Percentiles rank a stretch among this genome's conserved stretches.
Evolutionary conservation across 148 eudicot species (phyloP).

Genomic region (Vaccinium macrocarpon): DNA sequence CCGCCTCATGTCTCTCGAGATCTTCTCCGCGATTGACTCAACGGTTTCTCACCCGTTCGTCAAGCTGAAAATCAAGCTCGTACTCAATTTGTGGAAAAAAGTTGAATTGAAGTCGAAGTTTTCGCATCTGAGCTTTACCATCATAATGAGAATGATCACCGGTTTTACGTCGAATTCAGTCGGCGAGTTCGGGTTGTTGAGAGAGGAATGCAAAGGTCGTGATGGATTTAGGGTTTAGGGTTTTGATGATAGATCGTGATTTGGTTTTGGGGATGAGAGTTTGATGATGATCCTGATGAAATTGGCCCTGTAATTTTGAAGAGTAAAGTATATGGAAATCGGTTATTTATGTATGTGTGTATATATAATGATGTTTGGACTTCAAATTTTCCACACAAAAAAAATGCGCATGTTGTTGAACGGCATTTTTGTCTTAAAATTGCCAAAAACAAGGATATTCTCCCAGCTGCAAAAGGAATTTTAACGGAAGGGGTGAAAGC

Average conservation of each 20-base stretch:
- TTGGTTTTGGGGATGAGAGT: constrained; percentile 10
- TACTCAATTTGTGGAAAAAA: not conserved
- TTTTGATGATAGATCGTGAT: constrained; percentile 41
- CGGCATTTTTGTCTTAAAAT: no score
- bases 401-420: no score
- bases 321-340: not conserved
- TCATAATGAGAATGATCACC: not conserved
- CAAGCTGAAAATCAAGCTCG: not conserved
- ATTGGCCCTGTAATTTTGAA: not conserved
- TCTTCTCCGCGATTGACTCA: not conserved
- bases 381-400: no score
- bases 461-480: no score
- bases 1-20: not conserved
- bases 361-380: no score
- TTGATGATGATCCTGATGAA: not conserved
- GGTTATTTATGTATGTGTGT: no score
- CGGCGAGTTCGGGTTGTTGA: constrained; percentile 58
- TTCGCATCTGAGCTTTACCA: not conserved
- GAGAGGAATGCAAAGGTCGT: constrained; percentile 64
- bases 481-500: no score
- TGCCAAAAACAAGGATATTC: no score
- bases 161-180: not conserved
- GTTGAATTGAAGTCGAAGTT: not conserved
- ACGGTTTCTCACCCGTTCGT: not conserved
- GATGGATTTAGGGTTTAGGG: constrained; percentile 52